phyloP scores from a whole-genome alignment of 2,329 filamentous ascomycete species.

The Thermoascus crustaceus region DNA sequence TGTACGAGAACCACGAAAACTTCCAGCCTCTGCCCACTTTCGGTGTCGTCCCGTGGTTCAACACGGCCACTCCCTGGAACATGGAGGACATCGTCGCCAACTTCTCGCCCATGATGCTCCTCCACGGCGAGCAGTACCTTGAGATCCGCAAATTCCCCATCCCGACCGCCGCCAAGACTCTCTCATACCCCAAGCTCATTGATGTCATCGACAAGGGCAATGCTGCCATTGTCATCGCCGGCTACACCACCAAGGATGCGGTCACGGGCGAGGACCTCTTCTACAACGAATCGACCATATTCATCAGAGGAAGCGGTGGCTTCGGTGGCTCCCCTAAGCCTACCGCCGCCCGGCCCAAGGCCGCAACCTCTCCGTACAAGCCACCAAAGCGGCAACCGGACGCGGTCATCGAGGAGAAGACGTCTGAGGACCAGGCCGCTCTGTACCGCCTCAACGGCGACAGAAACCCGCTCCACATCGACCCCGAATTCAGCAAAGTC shows the following conservation, averaged over 20 bases:
- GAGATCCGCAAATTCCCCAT: slow-evolving; percentile 89
- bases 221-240: slow-evolving; percentile 73
- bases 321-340: slow-evolving; percentile 75
- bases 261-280: slow-evolving; percentile 83
- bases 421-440: slow-evolving; percentile 82
- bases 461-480: slow-evolving; percentile 92
- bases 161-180: slow-evolving; percentile 69
- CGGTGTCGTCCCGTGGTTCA: slow-evolving; percentile 91
- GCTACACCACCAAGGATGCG: slow-evolving; percentile 74
- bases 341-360: slow-evolving; percentile 61
- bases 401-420: slow-evolving; percentile 73
- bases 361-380: slow-evolving; percentile 69
- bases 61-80: slow-evolving; percentile 69
- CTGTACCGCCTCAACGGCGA: slow-evolving; percentile 91
- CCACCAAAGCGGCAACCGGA: slow-evolving; percentile 72
- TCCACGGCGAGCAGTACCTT: slow-evolving; percentile 97
- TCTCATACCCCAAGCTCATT: slow-evolving; percentile 70
- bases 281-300: slow-evolving; percentile 93
- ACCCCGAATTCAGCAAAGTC: slow-evolving; percentile 87
- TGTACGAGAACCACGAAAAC: slow-evolving; percentile 83
- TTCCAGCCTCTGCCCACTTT: slow-evolving; percentile 96
- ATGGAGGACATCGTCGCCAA: slow-evolving; percentile 82
- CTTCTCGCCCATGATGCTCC: slow-evolving; percentile 96
- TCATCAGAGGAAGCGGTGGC: slow-evolving; percentile 82
- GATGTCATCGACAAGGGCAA: slow-evolving; percentile 95